Percentiles rank a stretch among this genome's conserved stretches.
These are phyloP conservation scores for Debaryomyces singareniensis DNA, from an alignment of 1,139 yeast genomes.

Conservation along the genomic window DNA sequence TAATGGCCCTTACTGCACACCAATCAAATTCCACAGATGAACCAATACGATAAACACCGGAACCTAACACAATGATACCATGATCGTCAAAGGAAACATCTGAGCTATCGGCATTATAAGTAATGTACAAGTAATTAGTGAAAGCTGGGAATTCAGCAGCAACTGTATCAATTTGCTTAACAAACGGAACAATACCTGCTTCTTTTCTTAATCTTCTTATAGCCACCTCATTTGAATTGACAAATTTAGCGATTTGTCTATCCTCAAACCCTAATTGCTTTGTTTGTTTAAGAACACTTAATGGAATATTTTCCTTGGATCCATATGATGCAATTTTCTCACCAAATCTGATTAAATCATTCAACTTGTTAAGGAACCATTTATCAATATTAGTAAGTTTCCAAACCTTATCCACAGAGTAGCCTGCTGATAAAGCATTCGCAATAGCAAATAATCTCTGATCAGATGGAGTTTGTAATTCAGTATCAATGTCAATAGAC, in stretches of 20 bases:
- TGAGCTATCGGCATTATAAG: constrained; percentile 88
- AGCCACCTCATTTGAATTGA: constrained; percentile 88
- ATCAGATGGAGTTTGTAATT: constrained; percentile 92
- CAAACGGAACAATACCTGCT: constrained; percentile 84
- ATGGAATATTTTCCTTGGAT: constrained; percentile 54
- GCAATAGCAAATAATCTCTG: constrained; percentile 96
- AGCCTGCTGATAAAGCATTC: constrained; percentile 79
- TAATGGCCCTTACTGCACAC: constrained; percentile 94
- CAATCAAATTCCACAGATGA: constrained; percentile 93
- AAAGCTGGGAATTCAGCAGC: constrained; percentile 99
- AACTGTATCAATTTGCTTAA: constrained; percentile 95
- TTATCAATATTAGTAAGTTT: constrained; percentile 88
- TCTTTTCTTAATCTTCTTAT: constrained; percentile 88
- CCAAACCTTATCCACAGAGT: constrained; percentile 91
- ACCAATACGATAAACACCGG: constrained; percentile 93
- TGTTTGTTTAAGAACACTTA: constrained; percentile 66
- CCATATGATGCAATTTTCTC: constrained; percentile 56
- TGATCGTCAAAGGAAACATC: constrained; percentile 82
- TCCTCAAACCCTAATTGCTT: constrained; percentile 97
- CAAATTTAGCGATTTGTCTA: constrained; percentile 88
- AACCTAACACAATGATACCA: constrained; percentile 86
- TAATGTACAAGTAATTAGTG: constrained; percentile 91
- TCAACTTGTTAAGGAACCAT: constrained; percentile 91
- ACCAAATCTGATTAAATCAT: constrained; percentile 65
- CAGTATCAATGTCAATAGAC: constrained; percentile 86